Percentiles rank a stretch among this genome's conserved stretches.
phyloP scores from a whole-genome alignment of 345 rosid species.

The Sisymbrium irio region DNA sequence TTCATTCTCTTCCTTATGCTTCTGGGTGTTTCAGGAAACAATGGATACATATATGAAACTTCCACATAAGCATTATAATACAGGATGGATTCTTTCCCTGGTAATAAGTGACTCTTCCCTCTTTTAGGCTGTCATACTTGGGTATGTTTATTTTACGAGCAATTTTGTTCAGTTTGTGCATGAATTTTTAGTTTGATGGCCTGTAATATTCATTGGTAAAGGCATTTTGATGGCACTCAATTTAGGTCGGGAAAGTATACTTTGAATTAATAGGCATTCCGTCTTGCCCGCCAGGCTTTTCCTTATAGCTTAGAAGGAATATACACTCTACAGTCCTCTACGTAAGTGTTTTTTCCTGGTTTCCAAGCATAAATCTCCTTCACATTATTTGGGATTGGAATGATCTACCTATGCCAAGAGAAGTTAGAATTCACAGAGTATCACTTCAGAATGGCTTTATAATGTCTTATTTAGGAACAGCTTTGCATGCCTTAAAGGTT shows the following conservation, averaged over 20 bases:
- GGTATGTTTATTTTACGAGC: not conserved
- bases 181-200: conserved; percentile 5
- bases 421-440: conserved; percentile 93
- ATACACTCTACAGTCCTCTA: conserved; percentile 89
- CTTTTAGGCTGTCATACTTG: conserved; percentile 11
- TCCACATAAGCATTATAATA: conserved; percentile 82
- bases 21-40: conserved; percentile 69
- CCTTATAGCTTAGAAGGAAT: conserved; percentile 92
- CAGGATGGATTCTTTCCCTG: conserved; percentile 98
- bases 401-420: conserved; percentile 93
- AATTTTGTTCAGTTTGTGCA: not conserved
- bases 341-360: conserved; percentile 50
- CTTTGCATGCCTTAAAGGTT: conserved; percentile 86
- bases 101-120: conserved; percentile 40
- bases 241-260: conserved; percentile 90
- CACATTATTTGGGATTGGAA: conserved; percentile 96
- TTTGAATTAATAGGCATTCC: conserved; percentile 87
- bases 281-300: conserved; percentile 72
- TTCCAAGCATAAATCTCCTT: conserved; percentile 5
- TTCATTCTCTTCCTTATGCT: conserved; percentile 29
- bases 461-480: conserved; percentile 91
- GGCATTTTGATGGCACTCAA: not conserved
- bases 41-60: conserved; percentile 69
- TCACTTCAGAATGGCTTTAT: conserved; percentile 91
- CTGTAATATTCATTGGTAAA: not conserved